Conservation (phyloP, 1,284 basidiomycete species). For the Taiwanofungus camphoratus region DNA sequence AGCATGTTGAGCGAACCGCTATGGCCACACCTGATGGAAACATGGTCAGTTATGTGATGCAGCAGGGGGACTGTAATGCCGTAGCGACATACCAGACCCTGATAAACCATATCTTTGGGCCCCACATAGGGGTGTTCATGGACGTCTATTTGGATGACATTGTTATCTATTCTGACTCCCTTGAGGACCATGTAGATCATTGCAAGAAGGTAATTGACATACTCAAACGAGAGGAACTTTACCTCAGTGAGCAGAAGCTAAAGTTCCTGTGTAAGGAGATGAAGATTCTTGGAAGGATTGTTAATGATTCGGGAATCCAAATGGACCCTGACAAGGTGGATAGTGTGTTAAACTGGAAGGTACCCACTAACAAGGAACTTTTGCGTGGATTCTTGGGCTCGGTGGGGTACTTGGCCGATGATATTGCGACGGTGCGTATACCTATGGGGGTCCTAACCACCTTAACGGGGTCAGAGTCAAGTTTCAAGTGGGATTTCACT, state of each 20-base stretch:
- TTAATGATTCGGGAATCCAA: constrained; percentile 23
- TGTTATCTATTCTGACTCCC: constrained; percentile 8
- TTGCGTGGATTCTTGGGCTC: constrained; percentile 19
- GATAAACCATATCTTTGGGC: constrained; percentile 28
- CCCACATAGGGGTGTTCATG: constrained; percentile 22
- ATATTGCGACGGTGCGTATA: constrained; percentile 5
- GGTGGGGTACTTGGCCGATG: constrained; percentile 22
- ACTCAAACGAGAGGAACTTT: constrained; percentile 20
- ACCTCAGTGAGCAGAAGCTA: constrained; percentile 27
- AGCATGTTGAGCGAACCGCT: constrained; percentile 5
- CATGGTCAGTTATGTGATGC: constrained; percentile 30
- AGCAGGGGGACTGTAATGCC: constrained; percentile 20
- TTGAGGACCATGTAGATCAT: constrained; percentile 24
- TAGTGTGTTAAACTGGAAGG: constrained; percentile 26
- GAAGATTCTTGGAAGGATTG: constrained; percentile 27
- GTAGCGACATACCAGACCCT: constrained; percentile 27
- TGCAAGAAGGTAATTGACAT: constrained; percentile 19
- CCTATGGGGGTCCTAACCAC: constrained; percentile 13
- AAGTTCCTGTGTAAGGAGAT: constrained; percentile 20
- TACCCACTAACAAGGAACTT: constrained; percentile 15
- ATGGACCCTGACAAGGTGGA: constrained; percentile 29
- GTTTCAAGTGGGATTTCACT: constrained; percentile 18
- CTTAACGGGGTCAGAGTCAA: constrained; percentile 4
- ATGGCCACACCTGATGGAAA: constrained; percentile 24
- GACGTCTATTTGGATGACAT: constrained; percentile 17